Conservation (phyloP, 2,329 filamentous ascomycete species). For the Nothophaeocryptopus gaeumannii region DNA sequence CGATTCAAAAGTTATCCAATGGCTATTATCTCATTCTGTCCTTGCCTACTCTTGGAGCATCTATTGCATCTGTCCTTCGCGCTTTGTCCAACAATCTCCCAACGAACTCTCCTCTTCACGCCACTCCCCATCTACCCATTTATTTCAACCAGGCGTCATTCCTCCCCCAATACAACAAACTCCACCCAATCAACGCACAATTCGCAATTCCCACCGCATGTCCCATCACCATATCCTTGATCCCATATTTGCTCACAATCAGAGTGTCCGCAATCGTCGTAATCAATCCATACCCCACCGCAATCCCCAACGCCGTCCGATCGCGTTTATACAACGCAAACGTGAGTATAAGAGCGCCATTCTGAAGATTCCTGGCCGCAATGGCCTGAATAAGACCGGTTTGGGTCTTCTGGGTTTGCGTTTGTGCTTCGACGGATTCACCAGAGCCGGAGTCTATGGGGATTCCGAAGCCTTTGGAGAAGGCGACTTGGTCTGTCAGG, state of each 20-base stretch:
- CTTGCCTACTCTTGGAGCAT: neutral
- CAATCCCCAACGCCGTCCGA: conserved; percentile 31
- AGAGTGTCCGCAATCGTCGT: conserved; percentile 32
- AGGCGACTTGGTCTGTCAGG: conserved; percentile 33
- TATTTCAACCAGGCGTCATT: conserved; percentile 21
- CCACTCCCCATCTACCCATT: too few relatives aligned
- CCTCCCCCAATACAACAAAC: conserved; percentile 31
- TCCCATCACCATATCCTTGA: conserved; percentile 25
- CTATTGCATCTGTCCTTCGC: neutral
- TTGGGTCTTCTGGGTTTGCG: conserved; percentile 27
- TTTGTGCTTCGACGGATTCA: conserved; percentile 2
- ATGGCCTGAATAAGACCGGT: conserved; percentile 29
- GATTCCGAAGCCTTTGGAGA: conserved; percentile 35
- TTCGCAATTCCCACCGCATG: conserved; percentile 34
- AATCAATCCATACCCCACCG: conserved; percentile 27
- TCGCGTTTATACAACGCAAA: conserved; percentile 34
- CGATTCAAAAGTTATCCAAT: too few relatives aligned
- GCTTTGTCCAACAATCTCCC: too few relatives aligned
- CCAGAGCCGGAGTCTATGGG: conserved; percentile 22
- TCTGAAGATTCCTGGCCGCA: conserved; percentile 33
- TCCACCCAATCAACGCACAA: conserved; percentile 27
- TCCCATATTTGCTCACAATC: conserved; percentile 31
- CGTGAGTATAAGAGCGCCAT: conserved; percentile 32
- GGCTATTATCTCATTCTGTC: too few relatives aligned
- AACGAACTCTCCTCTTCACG: neutral